Conservation (phyloP, 441 rosid species). For the Rhodomyrtus psidioides region DNA sequence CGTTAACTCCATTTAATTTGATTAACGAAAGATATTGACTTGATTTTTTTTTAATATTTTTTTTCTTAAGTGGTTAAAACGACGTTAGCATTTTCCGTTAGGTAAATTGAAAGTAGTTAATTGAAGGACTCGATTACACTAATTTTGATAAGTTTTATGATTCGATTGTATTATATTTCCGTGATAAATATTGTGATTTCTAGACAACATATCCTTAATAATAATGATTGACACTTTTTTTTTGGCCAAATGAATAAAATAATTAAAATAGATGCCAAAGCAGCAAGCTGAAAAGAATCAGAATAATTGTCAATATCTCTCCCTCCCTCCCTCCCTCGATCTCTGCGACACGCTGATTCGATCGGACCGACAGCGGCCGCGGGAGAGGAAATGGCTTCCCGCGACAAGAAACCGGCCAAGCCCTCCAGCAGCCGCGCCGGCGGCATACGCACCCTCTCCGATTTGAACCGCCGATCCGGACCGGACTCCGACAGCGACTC, state of each 20-base stretch:
- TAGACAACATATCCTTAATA: no score
- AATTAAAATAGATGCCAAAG: neutral
- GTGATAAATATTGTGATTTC: no score
- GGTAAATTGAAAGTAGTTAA: no score
- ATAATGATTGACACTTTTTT: neutral
- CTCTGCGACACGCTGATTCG: neutral
- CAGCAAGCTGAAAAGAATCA: neutral
- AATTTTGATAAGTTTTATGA: no score
- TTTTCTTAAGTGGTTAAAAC: no score
- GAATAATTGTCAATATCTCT: neutral
- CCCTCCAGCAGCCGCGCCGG: slow-evolving; percentile 52
- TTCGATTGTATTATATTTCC: no score
- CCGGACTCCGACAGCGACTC: slow-evolving; percentile 89
- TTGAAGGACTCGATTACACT: no score
- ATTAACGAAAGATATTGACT: no score
- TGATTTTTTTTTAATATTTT: no score
- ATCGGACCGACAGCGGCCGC: neutral
- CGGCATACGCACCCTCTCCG: slow-evolving; percentile 76
- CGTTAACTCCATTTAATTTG: no score
- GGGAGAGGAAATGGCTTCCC: slow-evolving; percentile 42
- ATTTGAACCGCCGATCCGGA: slow-evolving; percentile 68
- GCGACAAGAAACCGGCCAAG: slow-evolving; percentile 71
- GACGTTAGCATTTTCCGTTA: no score
- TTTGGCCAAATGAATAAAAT: neutral
- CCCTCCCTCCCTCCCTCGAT: neutral